phyloP scores from a whole-genome alignment of 2,329 filamentous ascomycete genomes.

The Penicillium expansum region DNA sequence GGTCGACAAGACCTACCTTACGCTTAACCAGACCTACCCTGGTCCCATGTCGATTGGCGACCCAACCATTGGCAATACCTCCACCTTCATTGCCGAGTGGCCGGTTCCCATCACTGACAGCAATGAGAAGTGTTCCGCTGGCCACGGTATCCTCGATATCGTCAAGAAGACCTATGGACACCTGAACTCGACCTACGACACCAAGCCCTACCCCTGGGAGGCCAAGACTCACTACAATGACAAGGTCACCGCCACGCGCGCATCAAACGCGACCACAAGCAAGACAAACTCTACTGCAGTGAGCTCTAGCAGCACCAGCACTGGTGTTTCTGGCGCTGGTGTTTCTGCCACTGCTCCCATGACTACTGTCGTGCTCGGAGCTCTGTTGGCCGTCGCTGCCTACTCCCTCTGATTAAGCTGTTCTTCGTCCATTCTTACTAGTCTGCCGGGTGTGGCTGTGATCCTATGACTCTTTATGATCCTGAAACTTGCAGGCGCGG shows the following conservation, averaged over 20 bases:
- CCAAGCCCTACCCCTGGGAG: slow-evolving; percentile 28
- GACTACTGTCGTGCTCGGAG: slow-evolving; percentile 12
- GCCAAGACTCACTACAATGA: slow-evolving; percentile 19
- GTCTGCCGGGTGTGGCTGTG: not conserved
- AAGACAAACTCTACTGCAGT: slow-evolving; percentile 13
- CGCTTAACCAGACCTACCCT: slow-evolving; percentile 56
- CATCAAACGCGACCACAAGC: slow-evolving; percentile 6
- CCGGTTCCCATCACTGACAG: slow-evolving; percentile 29
- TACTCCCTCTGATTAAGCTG: slow-evolving; percentile 15
- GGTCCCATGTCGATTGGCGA: slow-evolving; percentile 39
- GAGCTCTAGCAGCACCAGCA: slow-evolving; percentile 10
- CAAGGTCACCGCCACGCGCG: slow-evolving; percentile 29
- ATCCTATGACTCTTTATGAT: not conserved
- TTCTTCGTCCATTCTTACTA: not conserved
- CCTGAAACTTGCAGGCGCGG: not conserved
- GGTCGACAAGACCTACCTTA: slow-evolving; percentile 44
- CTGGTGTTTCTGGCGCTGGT: slow-evolving; percentile 12
- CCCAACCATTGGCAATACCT: slow-evolving; percentile 10
- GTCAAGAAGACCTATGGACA: slow-evolving; percentile 34
- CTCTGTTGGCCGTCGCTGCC: slow-evolving; percentile 15
- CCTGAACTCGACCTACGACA: slow-evolving; percentile 31
- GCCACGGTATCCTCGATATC: slow-evolving; percentile 32
- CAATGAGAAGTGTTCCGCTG: slow-evolving; percentile 35
- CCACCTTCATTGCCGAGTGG: slow-evolving; percentile 29
- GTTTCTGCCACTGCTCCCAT: slow-evolving; percentile 10